Conservation (phyloP, 2,329 filamentous ascomycete species). For the Claviceps maximensis region DNA sequence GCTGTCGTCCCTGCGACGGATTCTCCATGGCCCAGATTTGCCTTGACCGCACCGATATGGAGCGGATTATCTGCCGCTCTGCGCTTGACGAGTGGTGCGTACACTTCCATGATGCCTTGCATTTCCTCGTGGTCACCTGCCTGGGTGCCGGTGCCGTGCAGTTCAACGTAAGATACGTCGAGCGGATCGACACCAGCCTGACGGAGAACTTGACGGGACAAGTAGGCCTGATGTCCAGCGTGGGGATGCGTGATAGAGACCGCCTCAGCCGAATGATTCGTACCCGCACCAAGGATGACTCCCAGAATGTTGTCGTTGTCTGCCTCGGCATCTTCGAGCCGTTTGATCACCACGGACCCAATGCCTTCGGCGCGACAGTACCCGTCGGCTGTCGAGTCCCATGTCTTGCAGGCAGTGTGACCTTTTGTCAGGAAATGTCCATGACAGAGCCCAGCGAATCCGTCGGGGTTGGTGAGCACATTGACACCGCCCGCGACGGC, state of each 20-base stretch:
- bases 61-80: constrained; percentile 35
- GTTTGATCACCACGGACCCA: constrained; percentile 63
- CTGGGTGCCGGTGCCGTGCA: constrained; percentile 86
- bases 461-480: constrained; percentile 8
- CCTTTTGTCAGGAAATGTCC: constrained; percentile 5
- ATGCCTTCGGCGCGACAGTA: constrained; percentile 72
- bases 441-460: constrained; percentile 2
- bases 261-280: constrained; percentile 71
- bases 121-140: constrained; percentile 78
- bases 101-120: constrained; percentile 54
- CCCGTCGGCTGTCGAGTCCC: constrained; percentile 67
- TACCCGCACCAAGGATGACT: constrained; percentile 59
- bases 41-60: constrained; percentile 49
- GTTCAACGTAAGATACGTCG: constrained; percentile 73
- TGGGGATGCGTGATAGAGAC: constrained; percentile 78
- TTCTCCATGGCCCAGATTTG: constrained; percentile 51
- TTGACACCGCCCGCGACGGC: constrained; percentile 4
- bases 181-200: constrained; percentile 63
- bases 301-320: constrained; percentile 70
- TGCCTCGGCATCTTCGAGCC: constrained; percentile 61
- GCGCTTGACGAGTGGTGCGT: constrained; percentile 33
- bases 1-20: constrained; percentile 48
- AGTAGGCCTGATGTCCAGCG: constrained; percentile 56
- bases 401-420: constrained; percentile 45
- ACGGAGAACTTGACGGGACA: constrained; percentile 54